These are phyloP conservation scores for Alternaria sp. DNA, from an alignment of 2,329 filamentous ascomycete species.

Conservation along the genomic window DNA sequence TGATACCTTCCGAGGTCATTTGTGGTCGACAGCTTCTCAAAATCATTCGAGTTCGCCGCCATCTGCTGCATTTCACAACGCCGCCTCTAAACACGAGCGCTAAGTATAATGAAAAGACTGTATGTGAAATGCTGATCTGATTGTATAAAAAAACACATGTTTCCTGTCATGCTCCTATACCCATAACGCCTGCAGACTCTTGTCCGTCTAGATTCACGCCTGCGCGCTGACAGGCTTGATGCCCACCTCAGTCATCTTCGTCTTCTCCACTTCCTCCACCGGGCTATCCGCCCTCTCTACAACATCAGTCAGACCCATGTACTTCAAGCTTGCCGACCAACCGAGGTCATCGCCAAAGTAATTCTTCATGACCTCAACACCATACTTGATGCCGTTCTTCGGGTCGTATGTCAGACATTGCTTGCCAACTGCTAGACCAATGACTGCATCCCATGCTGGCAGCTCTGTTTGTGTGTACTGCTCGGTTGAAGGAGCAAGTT, in stretches of 20 bases:
- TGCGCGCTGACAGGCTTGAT: constrained; percentile 37
- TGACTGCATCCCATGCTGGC: constrained; percentile 58
- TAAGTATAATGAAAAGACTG: no score
- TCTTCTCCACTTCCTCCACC: constrained; percentile 19
- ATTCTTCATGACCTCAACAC: constrained; percentile 66
- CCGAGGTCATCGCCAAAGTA: constrained; percentile 74
- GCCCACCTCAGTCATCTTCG: constrained; percentile 37
- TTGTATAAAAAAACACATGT: background rate
- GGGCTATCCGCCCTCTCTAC: constrained; percentile 31
- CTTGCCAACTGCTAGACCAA: constrained; percentile 74
- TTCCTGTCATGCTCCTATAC: background rate
- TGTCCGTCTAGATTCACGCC: constrained; percentile 16
- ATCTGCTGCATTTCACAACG: background rate
- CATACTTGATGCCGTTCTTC: constrained; percentile 62
- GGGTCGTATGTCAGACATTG: constrained; percentile 70
- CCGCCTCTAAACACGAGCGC: background rate
- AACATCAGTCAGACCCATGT: constrained; percentile 42
- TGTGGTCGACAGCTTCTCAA: background rate
- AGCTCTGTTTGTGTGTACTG: constrained; percentile 32
- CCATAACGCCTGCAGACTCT: background rate
- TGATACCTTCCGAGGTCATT: background rate
- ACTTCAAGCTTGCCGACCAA: constrained; percentile 49
- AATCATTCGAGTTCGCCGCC: background rate
- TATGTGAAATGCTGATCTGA: background rate
- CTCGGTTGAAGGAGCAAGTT: constrained; percentile 24